Evolutionary conservation across 352 stramenopile species (phyloP), one percentile per base, ranked within the genome.

Genomic region (Plasmopara halstedii): DNA sequence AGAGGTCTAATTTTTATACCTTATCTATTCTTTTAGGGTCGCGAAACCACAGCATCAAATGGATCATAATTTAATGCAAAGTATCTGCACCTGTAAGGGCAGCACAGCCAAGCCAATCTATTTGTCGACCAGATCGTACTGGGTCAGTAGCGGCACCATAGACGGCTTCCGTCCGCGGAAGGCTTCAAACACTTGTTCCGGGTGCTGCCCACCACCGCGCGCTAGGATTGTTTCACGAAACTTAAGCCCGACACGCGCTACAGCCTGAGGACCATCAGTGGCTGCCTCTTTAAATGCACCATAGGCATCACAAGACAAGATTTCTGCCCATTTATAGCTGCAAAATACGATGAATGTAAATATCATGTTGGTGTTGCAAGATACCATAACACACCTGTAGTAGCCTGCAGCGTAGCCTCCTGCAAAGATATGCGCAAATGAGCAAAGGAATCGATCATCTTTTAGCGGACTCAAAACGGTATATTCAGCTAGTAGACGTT

Each of bases 381-480:
- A 4, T 25, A 19, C 18, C 26, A 8, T 29, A n/a, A 29, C 37
- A 6, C 94, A 97, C 52, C 64, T 90, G 70, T 98, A 98, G 67
- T 98, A 99, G 19, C 95, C 95, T 6, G 95, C 94, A n/a, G 91
- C 82, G 62, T 99, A 99, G 26, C 95, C 95, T 2, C 95, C 95
- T 0, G 91, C 96, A 63, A 99, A 99, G 53, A 99, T 99, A 67
- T 99, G 96, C 22, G 67, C 79, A 65, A 99, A 99, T 26, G 88
- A 91, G 62, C 95, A 98, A n/a, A 99, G 71, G 67, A 99, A 99
- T 26, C 94, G 73, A 69, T 99, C 95, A 50, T 98, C 91, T 31
- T 73, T 56, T 3, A 99, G 72, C 20, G 95, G 94, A 47, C 74
- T 65, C 42, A 96, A 60, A 13, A 98, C 88, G 14, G 86, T 90